phyloP scores from a whole-genome alignment of 2,329 filamentous ascomycete genomes.

The Trichocomaceae sp. region DNA sequence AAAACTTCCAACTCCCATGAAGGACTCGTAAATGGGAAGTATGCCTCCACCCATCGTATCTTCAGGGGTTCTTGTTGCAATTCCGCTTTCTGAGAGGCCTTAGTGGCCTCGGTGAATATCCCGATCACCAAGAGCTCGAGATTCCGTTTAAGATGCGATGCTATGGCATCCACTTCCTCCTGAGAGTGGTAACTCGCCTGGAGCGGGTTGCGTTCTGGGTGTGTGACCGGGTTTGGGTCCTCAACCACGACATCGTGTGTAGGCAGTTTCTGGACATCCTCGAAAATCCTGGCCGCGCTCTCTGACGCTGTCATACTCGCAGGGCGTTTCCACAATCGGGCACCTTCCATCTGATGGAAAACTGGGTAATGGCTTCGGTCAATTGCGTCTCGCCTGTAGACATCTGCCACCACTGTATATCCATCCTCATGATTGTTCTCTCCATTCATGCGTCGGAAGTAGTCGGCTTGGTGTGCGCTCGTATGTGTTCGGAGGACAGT shows the following conservation, averaged over 20 bases:
- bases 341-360: slow-evolving; percentile 98
- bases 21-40: slow-evolving; percentile 94
- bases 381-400: slow-evolving; percentile 90
- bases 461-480: slow-evolving; percentile 84
- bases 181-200: slow-evolving; percentile 64
- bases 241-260: slow-evolving; percentile 70
- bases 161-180: slow-evolving; percentile 76
- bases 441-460: slow-evolving; percentile 59
- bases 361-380: slow-evolving; percentile 93
- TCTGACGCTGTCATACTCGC: slow-evolving; percentile 27
- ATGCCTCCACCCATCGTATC: slow-evolving; percentile 92
- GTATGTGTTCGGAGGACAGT: slow-evolving; percentile 90
- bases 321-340: slow-evolving; percentile 74
- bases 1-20: slow-evolving; percentile 95
- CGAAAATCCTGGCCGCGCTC: slow-evolving; percentile 57
- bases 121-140: slow-evolving; percentile 85
- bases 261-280: slow-evolving; percentile 65
- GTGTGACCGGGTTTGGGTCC: slow-evolving; percentile 72
- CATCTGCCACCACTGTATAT: slow-evolving; percentile 87
- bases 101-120: slow-evolving; percentile 72
- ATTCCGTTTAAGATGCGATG: slow-evolving; percentile 77
- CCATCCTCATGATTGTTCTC: slow-evolving; percentile 50
- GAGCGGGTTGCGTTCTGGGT: slow-evolving; percentile 74
- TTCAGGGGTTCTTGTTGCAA: slow-evolving; percentile 65
- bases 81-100: slow-evolving; percentile 50